Base-by-base conservation (phyloP, 2,329 filamentous ascomycete species). In the Verruconis gallopava region DNA sequence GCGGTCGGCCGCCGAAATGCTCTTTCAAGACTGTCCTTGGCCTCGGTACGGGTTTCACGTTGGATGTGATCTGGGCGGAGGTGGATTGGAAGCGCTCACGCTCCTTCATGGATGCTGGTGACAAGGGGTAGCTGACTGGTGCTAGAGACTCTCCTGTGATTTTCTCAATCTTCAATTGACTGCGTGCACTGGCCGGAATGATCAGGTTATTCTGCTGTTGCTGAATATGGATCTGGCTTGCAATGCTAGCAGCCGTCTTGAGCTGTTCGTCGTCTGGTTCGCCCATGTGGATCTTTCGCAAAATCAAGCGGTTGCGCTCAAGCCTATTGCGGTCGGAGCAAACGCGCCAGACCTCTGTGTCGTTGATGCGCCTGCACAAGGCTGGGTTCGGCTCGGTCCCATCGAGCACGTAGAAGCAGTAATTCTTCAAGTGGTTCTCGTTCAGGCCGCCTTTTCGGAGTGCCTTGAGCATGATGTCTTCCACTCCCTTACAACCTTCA, bases 391-490 rank as follows among this genome's bases (percentile, higher is more conserved):
- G 79, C 37, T 95, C 85, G 30, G 85, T 68, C 39, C 88, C 89
- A 50, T 85, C 80, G 45, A 96, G 69, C 1, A 94, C 81, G 69
- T 91, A 96, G 65, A 98, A 96, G 66, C 88, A 95, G 64, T 94
- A 96, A 55, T 93, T 94, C 53, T 86, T 77, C 57, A 91, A 83
- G 54, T 95, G 86, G 48, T 89, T 84, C 55, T 94, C 86, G 17
- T 86, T 83, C 21, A 94, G 72, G 32, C 79, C 78, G 48, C 94
- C 84, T 59, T 96, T 96, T 50, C 81, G 77, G 35, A 96, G 65
- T 0, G 91, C 93, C 46, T 85, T 81, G 36, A 86, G 73, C 68
- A 95, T 89, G 40, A 96, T 84, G 50, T 96, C 86, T 54, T 95
- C 91, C 46, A 85, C 83, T 4, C 82, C 91, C 55, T 79, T 86